Evolutionary conservation across 1,284 basidiomycete species (phyloP).

Genomic region (Moniliophthora roreri): DNA sequence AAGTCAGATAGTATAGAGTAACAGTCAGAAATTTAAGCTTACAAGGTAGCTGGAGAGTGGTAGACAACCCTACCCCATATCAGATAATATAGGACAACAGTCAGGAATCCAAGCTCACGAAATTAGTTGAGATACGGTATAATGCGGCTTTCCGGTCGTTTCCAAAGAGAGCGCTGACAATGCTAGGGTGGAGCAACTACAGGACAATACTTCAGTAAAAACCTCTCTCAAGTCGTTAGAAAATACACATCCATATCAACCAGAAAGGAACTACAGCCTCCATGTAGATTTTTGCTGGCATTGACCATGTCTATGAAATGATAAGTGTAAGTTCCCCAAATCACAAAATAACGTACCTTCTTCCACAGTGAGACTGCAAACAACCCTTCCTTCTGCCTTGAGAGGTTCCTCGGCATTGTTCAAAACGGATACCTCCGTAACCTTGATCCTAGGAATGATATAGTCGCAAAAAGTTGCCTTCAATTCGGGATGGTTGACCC

Average conservation of each 20-base stretch:
- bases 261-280: slow-evolving; percentile 21
- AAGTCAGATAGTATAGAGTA: background rate
- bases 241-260: slow-evolving; percentile 19
- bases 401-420: slow-evolving; percentile 4
- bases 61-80: slow-evolving; percentile 26
- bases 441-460: slow-evolving; percentile 2
- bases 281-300: slow-evolving; percentile 17
- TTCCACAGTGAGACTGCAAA: slow-evolving; percentile 6
- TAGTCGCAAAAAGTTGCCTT: slow-evolving; percentile 6
- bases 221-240: background rate
- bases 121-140: slow-evolving; percentile 39
- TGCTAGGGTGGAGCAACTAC: slow-evolving; percentile 17
- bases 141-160: background rate
- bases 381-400: slow-evolving; percentile 4
- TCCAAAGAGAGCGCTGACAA: slow-evolving; percentile 4
- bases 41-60: slow-evolving; percentile 39
- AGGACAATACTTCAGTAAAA: background rate
- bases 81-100: background rate
- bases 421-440: slow-evolving; percentile 6
- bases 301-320: slow-evolving; percentile 20
- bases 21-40: slow-evolving; percentile 14
- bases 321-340: background rate
- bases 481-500: background rate
- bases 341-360: background rate
- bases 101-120: slow-evolving; percentile 27